Base-by-base conservation (phyloP, 2,329 filamentous ascomycete species). In the Exophiala viscosa region DNA sequence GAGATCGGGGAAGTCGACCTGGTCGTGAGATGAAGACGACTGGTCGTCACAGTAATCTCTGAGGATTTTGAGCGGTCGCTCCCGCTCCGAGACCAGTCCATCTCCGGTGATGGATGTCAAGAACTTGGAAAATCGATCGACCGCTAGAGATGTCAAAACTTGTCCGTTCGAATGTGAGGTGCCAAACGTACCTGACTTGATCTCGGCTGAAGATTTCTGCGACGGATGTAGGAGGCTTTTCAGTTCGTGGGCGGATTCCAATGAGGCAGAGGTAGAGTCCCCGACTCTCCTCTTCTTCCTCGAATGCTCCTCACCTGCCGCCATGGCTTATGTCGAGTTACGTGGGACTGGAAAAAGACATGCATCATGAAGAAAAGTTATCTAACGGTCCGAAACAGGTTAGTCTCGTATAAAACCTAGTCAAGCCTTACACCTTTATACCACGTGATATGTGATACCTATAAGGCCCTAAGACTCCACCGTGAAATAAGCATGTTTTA, bases 1-100 rank as follows among this genome's bases (percentile, higher is more conserved):
- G 35, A 97, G 73, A 63, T 96, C 89, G 2, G 80, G 73, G 28
- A 97, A 80, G 18, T 85, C 75, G 5, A 80, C 75, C 48, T 81
- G 76, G 47, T 81, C 79, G 34, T 83, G 81, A 31, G 74, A 73
- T 55, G 69, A 69, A 14, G 75, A 73, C 54, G 75, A 77, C 64
- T 84, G 79, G 40, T 76, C 73, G 40, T 83, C 78, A 55, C 74
- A 73, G 59, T 75, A 77, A 36, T 68, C 65, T 58, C 75, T 73
- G 41, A 78, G 65, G 35, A 76, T 65, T 48, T 66, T 67, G 45
- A 74, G 65, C 50, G 71, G 73, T 52, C 69, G 66, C 3, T 66
- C 61, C 48, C 69, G 69, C 32, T 71, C 66, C 38, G 56, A 58
- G 23, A 69, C 66, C 28, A 67, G 66, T 43, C 71, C 68, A 36